Conservation (phyloP, 1,139 yeast genomes). For the Suzukiozyma palmioleophila region DNA sequence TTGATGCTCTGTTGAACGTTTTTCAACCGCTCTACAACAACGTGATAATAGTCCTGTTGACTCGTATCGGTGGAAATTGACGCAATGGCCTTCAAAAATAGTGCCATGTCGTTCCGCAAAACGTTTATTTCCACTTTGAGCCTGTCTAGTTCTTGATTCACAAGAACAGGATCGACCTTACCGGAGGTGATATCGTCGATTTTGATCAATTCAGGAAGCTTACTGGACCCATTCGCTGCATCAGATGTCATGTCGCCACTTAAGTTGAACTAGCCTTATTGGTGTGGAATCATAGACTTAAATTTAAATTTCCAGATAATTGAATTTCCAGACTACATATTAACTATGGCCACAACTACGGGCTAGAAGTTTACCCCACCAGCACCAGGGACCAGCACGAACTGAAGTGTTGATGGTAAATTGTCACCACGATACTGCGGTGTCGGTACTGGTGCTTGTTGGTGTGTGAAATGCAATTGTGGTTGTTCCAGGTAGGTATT, state of each 20-base stretch:
- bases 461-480: too few relatives aligned
- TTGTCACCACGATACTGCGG: too few relatives aligned
- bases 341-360: neutral
- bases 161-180: slow-evolving; percentile 32
- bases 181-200: slow-evolving; percentile 48
- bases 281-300: neutral
- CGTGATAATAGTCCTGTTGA: slow-evolving; percentile 35
- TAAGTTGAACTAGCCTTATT: neutral
- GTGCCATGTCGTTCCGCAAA: slow-evolving; percentile 41
- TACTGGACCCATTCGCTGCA: slow-evolving; percentile 6
- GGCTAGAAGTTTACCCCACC: too few relatives aligned
- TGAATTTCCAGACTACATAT: neutral
- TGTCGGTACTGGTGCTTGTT: too few relatives aligned
- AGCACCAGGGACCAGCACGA: too few relatives aligned
- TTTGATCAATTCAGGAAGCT: slow-evolving; percentile 34
- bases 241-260: neutral
- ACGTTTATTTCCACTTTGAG: slow-evolving; percentile 42
- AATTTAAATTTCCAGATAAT: neutral
- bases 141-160: slow-evolving; percentile 38
- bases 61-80: slow-evolving; percentile 30
- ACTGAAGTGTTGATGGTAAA: too few relatives aligned
- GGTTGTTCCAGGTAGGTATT: too few relatives aligned
- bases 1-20: slow-evolving; percentile 36
- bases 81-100: slow-evolving; percentile 36
- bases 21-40: slow-evolving; percentile 26